A percentile compares a stretch with the other conserved stretches of the same genome.
Conservation (phyloP, 78 protist genomes). For the Andalucia godoyi region DNA sequence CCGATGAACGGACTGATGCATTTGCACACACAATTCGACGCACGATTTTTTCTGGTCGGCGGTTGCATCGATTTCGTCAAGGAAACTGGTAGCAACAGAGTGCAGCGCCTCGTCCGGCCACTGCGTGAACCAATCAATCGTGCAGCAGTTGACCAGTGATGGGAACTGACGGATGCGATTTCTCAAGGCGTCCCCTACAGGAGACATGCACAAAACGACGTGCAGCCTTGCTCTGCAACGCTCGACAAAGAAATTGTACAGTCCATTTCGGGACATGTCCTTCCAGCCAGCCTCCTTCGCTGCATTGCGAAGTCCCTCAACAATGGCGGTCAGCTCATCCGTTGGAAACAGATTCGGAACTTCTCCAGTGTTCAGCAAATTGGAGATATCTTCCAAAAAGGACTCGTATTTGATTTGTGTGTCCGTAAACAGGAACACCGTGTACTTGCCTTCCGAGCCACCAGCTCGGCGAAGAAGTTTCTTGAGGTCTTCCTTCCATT, state of each 20-base stretch:
- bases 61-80: constrained; percentile 4
- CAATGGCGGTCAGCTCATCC: constrained; percentile 43
- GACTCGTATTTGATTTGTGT: constrained; percentile 49
- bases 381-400: constrained; percentile 72
- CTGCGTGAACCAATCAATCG: constrained; percentile 80
- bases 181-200: constrained; percentile 63
- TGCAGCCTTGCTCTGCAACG: constrained; percentile 54
- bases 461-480: not conserved
- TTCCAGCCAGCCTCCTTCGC: not conserved
- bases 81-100: constrained; percentile 44
- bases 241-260: not conserved
- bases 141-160: constrained; percentile 64
- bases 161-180: constrained; percentile 73
- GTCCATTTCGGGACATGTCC: constrained; percentile 4
- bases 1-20: constrained; percentile 43
- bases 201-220: constrained; percentile 69
- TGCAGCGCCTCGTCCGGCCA: constrained; percentile 87
- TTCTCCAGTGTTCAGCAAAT: constrained; percentile 78
- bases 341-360: constrained; percentile 57
- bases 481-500: constrained; percentile 10
- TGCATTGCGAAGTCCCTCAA: not conserved
- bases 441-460: constrained; percentile 10
- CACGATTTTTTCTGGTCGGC: not conserved
- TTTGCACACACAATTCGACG: constrained; percentile 24
- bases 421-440: constrained; percentile 41